phyloP scores from a whole-genome alignment of 1,284 basidiomycete genomes.

The Sanguinoderma infundibulare region DNA sequence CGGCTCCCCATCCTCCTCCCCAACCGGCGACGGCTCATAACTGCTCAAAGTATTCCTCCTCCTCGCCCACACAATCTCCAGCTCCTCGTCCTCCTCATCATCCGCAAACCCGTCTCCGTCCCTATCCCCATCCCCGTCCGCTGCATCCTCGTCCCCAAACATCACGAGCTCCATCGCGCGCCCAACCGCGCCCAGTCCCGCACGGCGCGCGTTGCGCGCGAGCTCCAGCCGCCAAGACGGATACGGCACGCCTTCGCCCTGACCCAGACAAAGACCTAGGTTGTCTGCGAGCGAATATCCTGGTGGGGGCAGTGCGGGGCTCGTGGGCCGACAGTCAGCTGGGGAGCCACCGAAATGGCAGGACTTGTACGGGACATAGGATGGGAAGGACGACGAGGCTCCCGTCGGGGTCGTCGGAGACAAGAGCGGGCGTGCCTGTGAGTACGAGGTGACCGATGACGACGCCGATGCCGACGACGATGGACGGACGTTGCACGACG shows the following conservation, averaged over 20 bases:
- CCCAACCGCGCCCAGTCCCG: constrained; percentile 58
- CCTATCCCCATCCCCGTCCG: constrained; percentile 4
- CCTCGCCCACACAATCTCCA: constrained; percentile 22
- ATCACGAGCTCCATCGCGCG: constrained; percentile 54
- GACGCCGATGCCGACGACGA: background rate
- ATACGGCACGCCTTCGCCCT: constrained; percentile 46
- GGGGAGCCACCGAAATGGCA: background rate
- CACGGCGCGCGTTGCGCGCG: constrained; percentile 51
- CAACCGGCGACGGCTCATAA: constrained; percentile 7
- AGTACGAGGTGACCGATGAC: no score
- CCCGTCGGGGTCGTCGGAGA: background rate
- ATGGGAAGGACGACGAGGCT: background rate
- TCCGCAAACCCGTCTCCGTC: background rate
- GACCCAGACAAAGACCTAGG: background rate
- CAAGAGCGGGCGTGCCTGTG: background rate
- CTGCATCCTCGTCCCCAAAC: constrained; percentile 37
- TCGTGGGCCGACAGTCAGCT: background rate
- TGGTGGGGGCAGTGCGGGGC: background rate
- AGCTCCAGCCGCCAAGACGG: constrained; percentile 64
- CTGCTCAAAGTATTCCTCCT: constrained; percentile 12
- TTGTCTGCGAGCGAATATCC: background rate
- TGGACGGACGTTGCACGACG: background rate
- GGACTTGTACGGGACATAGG: background rate
- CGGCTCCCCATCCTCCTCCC: background rate
- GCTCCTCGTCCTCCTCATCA: background rate